Evolutionary conservation across 257 asterid species (phyloP).

Genomic region (Nicotiana tomentosiformis): DNA sequence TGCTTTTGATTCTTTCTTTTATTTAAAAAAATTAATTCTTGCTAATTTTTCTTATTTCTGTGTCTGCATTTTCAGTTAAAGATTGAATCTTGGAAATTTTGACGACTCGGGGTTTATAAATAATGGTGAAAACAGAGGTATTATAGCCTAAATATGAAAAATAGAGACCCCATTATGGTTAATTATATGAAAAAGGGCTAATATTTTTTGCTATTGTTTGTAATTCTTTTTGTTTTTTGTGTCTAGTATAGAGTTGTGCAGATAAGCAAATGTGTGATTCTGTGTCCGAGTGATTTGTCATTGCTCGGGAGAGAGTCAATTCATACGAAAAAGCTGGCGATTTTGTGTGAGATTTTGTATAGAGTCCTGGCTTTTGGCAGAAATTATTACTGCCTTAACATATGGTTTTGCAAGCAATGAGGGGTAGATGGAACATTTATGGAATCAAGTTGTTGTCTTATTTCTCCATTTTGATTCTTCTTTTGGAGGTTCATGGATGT

Average conservation of each 20-base stretch:
- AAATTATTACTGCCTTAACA: constrained; percentile 41
- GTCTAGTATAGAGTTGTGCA: constrained; percentile 11
- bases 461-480: constrained; percentile 32
- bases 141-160: constrained; percentile 25
- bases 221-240: constrained; percentile 27
- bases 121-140: constrained; percentile 38
- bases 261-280: background rate
- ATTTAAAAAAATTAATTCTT: background rate
- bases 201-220: constrained; percentile 13
- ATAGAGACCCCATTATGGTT: constrained; percentile 41
- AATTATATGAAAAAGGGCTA: constrained; percentile 10
- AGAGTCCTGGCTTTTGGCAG: constrained; percentile 61
- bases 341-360: constrained; percentile 32
- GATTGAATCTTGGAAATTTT: constrained; percentile 29
- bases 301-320: constrained; percentile 63
- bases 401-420: constrained; percentile 56
- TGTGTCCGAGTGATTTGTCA: constrained; percentile 42
- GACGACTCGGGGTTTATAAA: constrained; percentile 25
- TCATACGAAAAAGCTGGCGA: constrained; percentile 50
- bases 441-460: constrained; percentile 32
- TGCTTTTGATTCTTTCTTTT: constrained; percentile 2
- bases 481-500: constrained; percentile 36
- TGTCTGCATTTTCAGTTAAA: constrained; percentile 32
- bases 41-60: constrained; percentile 10
- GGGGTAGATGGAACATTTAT: constrained; percentile 51